Conservation (phyloP, 148 eudicot genomes). For the Cornus controversa region DNA sequence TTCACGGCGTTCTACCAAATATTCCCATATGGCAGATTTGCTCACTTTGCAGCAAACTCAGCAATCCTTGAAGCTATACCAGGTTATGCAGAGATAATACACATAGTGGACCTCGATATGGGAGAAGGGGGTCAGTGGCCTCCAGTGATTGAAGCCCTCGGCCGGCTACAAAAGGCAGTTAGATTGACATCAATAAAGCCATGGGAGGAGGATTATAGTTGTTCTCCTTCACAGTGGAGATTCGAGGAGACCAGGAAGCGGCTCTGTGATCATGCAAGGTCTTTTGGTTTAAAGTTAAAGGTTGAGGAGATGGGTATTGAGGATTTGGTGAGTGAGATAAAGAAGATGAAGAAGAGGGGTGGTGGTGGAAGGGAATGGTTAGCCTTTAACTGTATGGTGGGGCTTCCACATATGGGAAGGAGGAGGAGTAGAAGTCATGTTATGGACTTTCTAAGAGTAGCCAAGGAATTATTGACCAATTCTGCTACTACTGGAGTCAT, state of each 20-base stretch:
- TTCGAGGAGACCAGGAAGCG: conserved; percentile 26
- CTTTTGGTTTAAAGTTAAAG: conserved; percentile 15
- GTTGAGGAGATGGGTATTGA: conserved; percentile 24
- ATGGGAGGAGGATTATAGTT: conserved; percentile 2
- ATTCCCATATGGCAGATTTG: conserved; percentile 29
- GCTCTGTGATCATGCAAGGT: conserved; percentile 21
- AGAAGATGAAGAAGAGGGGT: conserved; percentile 6
- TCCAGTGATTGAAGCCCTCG: conserved; percentile 31
- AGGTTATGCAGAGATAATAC: conserved; percentile 15
- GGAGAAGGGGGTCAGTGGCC: conserved; percentile 46
- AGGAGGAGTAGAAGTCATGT: conserved; percentile 17
- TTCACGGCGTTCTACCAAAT: conserved; percentile 22
- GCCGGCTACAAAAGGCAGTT: conserved; percentile 4
- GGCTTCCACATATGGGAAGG: conserved; percentile 36
- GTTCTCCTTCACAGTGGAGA: conserved; percentile 5
- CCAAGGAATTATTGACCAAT: conserved; percentile 16
- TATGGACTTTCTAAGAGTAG: conserved; percentile 19
- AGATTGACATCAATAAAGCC: conserved; percentile 21
- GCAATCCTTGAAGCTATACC: conserved; percentile 38
- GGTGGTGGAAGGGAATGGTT: conserved; percentile 16
- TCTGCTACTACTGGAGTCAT: conserved; percentile 19
- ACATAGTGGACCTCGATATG: conserved; percentile 35
- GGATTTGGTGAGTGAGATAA: conserved; percentile 12
- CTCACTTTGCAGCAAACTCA: conserved; percentile 35
- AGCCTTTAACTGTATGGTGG: conserved; percentile 34